These are phyloP conservation scores for Clarireedia monteithiana DNA, from an alignment of 2,329 filamentous ascomycete species.

Conservation along the genomic window DNA sequence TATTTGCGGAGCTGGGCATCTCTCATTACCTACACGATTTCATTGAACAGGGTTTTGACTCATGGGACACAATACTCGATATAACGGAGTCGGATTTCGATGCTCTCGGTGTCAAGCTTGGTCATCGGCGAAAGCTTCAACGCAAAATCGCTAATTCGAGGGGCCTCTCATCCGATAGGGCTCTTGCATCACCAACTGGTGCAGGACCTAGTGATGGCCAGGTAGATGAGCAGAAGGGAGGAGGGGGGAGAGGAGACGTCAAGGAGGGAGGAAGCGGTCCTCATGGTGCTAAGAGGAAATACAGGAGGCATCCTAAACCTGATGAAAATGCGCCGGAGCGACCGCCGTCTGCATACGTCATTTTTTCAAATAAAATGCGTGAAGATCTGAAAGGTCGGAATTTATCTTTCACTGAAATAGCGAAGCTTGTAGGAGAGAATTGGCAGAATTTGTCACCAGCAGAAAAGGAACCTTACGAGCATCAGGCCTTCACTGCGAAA, in stretches of 20 bases:
- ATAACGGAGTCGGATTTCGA: constrained; percentile 80
- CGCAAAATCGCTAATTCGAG: constrained; percentile 69
- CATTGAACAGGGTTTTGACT: constrained; percentile 73
- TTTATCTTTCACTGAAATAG: constrained; percentile 75
- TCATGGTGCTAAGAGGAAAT: constrained; percentile 58
- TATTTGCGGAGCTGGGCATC: constrained; percentile 70
- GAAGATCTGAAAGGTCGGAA: constrained; percentile 71
- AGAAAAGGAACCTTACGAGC: constrained; percentile 67
- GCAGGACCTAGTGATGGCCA: constrained; percentile 51
- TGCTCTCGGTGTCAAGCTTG: constrained; percentile 68
- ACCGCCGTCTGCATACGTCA: constrained; percentile 74
- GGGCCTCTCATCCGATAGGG: constrained; percentile 40
- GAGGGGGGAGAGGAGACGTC: constrained; percentile 36
- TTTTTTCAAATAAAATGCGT: constrained; percentile 79
- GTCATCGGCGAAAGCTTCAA: constrained; percentile 80
- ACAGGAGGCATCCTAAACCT: constrained; percentile 70
- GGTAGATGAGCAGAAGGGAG: constrained; percentile 44
- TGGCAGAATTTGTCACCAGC: constrained; percentile 64
- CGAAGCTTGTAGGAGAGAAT: constrained; percentile 72
- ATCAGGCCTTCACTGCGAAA: constrained; percentile 63
- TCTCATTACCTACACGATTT: constrained; percentile 68
- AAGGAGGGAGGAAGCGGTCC: constrained; percentile 36
- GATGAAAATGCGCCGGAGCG: constrained; percentile 75
- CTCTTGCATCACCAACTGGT: constrained; percentile 27
- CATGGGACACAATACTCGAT: constrained; percentile 75